A percentile compares a stretch with the other conserved stretches of the same genome.
Conservation (phyloP, 257 asterid species). For the Fraxinus cuspidata region DNA sequence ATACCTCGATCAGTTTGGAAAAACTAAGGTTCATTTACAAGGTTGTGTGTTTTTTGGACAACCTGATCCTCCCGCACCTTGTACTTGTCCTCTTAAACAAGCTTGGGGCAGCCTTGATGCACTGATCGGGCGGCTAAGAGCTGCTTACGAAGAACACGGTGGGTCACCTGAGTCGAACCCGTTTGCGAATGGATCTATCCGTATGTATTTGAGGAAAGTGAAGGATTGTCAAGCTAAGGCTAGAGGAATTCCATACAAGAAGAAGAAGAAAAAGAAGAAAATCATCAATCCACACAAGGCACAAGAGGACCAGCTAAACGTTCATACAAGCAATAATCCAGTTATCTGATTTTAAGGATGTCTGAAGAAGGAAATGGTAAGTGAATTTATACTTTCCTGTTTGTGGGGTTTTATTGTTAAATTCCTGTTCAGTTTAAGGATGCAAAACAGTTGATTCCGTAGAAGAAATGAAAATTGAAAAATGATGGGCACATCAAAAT, state of each 20-base stretch:
- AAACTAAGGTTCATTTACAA: slow-evolving; percentile 83
- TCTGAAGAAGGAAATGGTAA: slow-evolving; percentile 13
- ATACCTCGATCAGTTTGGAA: slow-evolving; percentile 84
- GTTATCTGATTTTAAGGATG: not conserved
- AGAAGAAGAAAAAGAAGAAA: slow-evolving; percentile 68
- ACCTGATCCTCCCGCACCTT: slow-evolving; percentile 92
- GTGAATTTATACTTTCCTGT: not conserved
- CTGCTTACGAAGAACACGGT: slow-evolving; percentile 92
- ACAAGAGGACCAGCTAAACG: slow-evolving; percentile 35
- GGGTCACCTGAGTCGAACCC: slow-evolving; percentile 80
- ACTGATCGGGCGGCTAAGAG: slow-evolving; percentile 79
- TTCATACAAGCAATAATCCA: slow-evolving; percentile 43
- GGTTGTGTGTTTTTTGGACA: slow-evolving; percentile 83
- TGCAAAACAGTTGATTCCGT: too few species aligned
- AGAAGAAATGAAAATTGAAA: too few species aligned
- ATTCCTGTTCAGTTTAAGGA: slow-evolving; percentile 18
- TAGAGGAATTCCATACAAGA: slow-evolving; percentile 84
- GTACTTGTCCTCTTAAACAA: slow-evolving; percentile 88
- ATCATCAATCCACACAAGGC: slow-evolving; percentile 22
- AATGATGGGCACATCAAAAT: too few species aligned
- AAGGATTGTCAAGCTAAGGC: slow-evolving; percentile 91
- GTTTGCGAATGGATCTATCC: slow-evolving; percentile 72
- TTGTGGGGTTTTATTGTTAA: slow-evolving; percentile 2
- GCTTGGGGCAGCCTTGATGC: slow-evolving; percentile 99
- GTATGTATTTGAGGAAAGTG: slow-evolving; percentile 75